Evolutionary conservation across 1,284 basidiomycete genomes (phyloP).

Genomic region (Rhodotorula sp.): DNA sequence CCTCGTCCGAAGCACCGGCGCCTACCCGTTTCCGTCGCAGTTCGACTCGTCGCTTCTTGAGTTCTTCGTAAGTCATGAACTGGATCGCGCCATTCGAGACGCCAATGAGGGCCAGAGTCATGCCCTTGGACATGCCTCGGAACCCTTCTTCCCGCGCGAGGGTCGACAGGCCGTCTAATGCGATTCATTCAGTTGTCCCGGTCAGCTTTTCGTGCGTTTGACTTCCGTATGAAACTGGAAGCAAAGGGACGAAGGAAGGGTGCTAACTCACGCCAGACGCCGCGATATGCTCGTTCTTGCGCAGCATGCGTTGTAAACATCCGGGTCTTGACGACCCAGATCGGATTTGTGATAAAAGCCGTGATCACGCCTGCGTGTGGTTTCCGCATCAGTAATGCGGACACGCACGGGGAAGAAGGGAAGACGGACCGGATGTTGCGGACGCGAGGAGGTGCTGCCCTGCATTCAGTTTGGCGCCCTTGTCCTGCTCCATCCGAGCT

Average conservation of each 20-base stretch:
- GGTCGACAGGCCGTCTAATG: conserved; percentile 70
- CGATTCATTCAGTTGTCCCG: too few species aligned
- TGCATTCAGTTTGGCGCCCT: conserved; percentile 60
- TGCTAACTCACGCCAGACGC: conserved; percentile 68
- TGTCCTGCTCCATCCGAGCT: conserved; percentile 51
- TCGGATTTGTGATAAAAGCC: conserved; percentile 92
- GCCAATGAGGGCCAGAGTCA: conserved; percentile 83
- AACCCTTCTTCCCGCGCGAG: conserved; percentile 64
- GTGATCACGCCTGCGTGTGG: conserved; percentile 72
- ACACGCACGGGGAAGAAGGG: conserved; percentile 45
- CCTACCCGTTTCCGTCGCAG: conserved; percentile 61
- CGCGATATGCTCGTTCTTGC: conserved; percentile 69
- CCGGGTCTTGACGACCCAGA: conserved; percentile 97
- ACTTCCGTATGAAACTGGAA: not conserved
- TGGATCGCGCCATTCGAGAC: conserved; percentile 95
- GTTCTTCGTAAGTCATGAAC: conserved; percentile 94
- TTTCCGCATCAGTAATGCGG: too few species aligned
- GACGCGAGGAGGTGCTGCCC: conserved; percentile 84
- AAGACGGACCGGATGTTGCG: conserved; percentile 79
- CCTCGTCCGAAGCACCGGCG: conserved; percentile 51
- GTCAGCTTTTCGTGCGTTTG: too few species aligned
- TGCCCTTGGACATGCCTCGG: conserved; percentile 81
- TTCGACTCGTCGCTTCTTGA: conserved; percentile 77
- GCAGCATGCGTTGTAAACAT: conserved; percentile 83
- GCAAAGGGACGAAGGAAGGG: not conserved